Base-by-base conservation (phyloP, 2,329 filamentous ascomycete genomes). In the Exophiala xenobiotica region DNA sequence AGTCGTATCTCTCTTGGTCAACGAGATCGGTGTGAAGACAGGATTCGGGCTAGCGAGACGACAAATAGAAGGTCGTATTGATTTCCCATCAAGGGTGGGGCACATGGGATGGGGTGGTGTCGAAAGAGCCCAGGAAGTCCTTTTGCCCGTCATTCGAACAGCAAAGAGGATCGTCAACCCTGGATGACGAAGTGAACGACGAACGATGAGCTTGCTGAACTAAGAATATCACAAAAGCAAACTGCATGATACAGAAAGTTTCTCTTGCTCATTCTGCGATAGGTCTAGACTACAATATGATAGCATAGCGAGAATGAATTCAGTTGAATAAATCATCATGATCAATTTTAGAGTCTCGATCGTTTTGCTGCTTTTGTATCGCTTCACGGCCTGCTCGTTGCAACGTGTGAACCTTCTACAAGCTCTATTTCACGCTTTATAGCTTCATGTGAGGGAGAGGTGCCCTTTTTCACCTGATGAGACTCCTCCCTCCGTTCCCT, bases 31-130 rank as follows among this genome's bases (percentile, higher is more conserved):
- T 14, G 31, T 31, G 16, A 48, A 46, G 35, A 24, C 22, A 48
- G 46, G 45, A 53, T 44, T 46, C 39, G 57, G 57, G 47, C 48
- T 42, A 55, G 51, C 51, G 57, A 57, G 51, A 51, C 47, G 53
- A 51, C 51, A 50, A 23, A 49, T 37, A 46, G 54, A 53, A 55
- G 56, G 56, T 53, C 51, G 53, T 53, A 27, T 19, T 51, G 44
- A 31, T 33, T 46, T 46, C 37, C 35, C 8, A 35, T 24, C 31
- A 41, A 31, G 26, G 24, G 14, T 45, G 39, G 24, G 37, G 38
- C 18, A 23, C 19, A 31, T 16, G 31, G 33, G 23, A 14, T 18
- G 18, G 41, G 4, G 20, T 12, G 18, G 31, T 41, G 24, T 41
- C 12, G 35, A 14, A 20, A 24, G 44, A 47, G 26, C 12, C 18